phyloP scores from a whole-genome alignment of 2,329 filamentous ascomycete species.

The Aspergillus chevalieri region DNA sequence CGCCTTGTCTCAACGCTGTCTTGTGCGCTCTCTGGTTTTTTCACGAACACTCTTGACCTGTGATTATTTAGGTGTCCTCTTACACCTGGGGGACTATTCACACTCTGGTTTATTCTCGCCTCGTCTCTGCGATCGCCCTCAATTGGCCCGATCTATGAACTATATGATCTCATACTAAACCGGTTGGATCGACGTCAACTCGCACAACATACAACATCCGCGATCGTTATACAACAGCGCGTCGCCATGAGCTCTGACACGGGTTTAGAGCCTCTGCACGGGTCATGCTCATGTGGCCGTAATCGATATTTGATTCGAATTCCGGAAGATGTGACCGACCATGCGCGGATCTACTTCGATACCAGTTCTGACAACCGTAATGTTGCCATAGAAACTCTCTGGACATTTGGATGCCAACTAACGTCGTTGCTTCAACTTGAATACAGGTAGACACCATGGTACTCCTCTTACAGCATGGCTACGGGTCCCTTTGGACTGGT shows the following conservation, averaged over 20 bases:
- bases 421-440: neutral
- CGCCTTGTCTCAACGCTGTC: neutral
- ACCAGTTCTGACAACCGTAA: conserved; percentile 65
- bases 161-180: conserved; percentile 7
- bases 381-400: conserved; percentile 31
- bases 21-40: neutral
- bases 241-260: neutral
- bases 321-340: conserved; percentile 51
- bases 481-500: conserved; percentile 74
- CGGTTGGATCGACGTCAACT: neutral
- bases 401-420: neutral
- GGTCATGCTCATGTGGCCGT: conserved; percentile 77
- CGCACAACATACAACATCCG: neutral
- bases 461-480: conserved; percentile 74
- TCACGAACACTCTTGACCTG: neutral
- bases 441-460: conserved; percentile 57
- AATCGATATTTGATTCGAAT: conserved; percentile 73
- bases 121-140: neutral
- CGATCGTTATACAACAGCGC: neutral
- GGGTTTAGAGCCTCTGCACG: conserved; percentile 53
- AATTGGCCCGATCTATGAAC: neutral
- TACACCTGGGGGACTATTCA: neutral
- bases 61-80: neutral
- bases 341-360: conserved; percentile 69
- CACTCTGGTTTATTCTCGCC: neutral